Base-by-base conservation (phyloP, 2,329 filamentous ascomycete genomes). In the Trichophyton benhamiae region DNA sequence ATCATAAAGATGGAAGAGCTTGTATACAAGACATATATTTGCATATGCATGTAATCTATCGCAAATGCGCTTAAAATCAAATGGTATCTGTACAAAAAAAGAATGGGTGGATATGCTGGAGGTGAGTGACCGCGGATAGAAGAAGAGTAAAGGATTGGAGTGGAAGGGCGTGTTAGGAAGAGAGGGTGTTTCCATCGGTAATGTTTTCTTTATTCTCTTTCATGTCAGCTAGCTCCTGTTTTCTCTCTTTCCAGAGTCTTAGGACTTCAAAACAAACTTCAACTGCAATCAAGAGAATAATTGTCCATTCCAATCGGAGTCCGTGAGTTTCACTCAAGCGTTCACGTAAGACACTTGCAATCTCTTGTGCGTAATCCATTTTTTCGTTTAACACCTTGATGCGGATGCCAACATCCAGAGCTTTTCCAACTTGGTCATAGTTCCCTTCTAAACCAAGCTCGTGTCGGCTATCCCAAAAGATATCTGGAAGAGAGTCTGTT, bases 301-400 rank as follows among this genome's bases (percentile, higher is more conserved):
- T 97, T 68, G 95, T 95, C 87, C 89, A 92, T 76, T 97, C 94
- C 9, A 99, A 79, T 61, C 89, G 81, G 33, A 91, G 84, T 15
- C 89, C 88, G 71, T 97, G 91, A 72, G 89, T 90, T 78, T 97
- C 91, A 71, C 88, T 95, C 61, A 95, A 80, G 71, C 91, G 86
- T 73, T 96, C 90, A 62, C 94, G 81, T 64, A 97, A 76, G 15
- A 97, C 91, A 59, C 81, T 89, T 5, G 94, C 91, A 72, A 96
- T 96, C 73, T 97, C 92, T 70, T 94, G 89, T 0, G 92, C 94
- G 72, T 99, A 97, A 70, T 96, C 92, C 83, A 99, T 95, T 77
- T 95, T 95, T 76, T 95, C 89, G 72, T 99, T 99, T 67, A 97
- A 76, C 17, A 89, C 86, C 68, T 88, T 89, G 76, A 97, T 97